These are phyloP conservation scores for Leccinum fibrillosum DNA, from an alignment of 768 basidiomycete species.

Conservation along the genomic window DNA sequence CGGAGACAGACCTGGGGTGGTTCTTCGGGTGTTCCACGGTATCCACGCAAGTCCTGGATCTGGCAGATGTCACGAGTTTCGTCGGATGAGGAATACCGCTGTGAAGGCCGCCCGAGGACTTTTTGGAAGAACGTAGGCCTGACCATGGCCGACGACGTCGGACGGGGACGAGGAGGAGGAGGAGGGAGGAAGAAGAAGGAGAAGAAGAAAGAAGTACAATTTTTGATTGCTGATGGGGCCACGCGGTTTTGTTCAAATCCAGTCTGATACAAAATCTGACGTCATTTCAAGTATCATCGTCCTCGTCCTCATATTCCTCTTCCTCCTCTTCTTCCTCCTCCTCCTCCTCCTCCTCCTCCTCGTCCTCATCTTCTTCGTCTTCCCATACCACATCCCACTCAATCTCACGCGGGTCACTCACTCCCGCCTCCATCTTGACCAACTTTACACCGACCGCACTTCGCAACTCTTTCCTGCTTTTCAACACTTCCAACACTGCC, in stretches of 20 bases:
- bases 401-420: constrained; percentile 40
- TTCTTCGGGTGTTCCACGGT: constrained; percentile 12
- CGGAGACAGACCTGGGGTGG: constrained; percentile 18
- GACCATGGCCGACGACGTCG: constrained; percentile 36
- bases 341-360: constrained; percentile 25
- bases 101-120: constrained; percentile 61
- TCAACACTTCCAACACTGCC: constrained; percentile 44
- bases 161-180: constrained; percentile 4
- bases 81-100: constrained; percentile 45
- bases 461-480: constrained; percentile 66
- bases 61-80: constrained; percentile 6
- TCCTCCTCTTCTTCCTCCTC: no score
- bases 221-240: constrained; percentile 3
- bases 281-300: constrained; percentile 10
- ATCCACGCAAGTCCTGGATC: not conserved
- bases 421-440: constrained; percentile 48
- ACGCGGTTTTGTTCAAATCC: constrained; percentile 23
- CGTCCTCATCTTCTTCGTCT: constrained; percentile 38
- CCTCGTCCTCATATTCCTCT: no score
- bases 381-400: constrained; percentile 37
- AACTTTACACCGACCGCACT: constrained; percentile 48
- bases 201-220: not conserved
- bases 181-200: not conserved
- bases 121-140: constrained; percentile 59
- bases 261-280: constrained; percentile 22